Evolutionary conservation across 495 filamentous ascomycete genomes (phyloP).

Genomic region (Chaetomium tenue): DNA sequence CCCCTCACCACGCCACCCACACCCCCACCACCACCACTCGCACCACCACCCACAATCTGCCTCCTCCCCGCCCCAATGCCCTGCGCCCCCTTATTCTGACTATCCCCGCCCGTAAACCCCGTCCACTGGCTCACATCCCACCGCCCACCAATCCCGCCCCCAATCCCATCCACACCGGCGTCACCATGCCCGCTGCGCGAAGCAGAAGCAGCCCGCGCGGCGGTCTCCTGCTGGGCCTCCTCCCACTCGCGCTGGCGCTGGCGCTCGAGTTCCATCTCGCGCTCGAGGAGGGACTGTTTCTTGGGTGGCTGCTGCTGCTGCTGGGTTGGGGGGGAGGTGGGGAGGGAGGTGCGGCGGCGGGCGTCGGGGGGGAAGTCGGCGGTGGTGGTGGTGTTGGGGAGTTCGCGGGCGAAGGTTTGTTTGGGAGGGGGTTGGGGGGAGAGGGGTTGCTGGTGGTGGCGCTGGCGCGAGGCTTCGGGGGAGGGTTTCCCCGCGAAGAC

Average conservation of each 20-base stretch:
- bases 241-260: conserved; percentile 95
- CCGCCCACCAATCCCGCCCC: conserved; percentile 56
- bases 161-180: conserved; percentile 52
- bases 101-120: conserved; percentile 80
- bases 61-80: conserved; percentile 74
- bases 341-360: conserved; percentile 55
- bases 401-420: conserved; percentile 46
- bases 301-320: conserved; percentile 59
- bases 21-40: conserved; percentile 57
- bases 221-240: conserved; percentile 73
- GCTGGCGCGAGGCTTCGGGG: conserved; percentile 21
- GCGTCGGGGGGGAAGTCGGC: conserved; percentile 60
- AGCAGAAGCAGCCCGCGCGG: conserved; percentile 20
- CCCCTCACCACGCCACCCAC: conserved; percentile 73
- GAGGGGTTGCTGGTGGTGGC: conserved; percentile 23
- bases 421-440: conserved; percentile 36
- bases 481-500: conserved; percentile 34
- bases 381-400: conserved; percentile 53
- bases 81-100: conserved; percentile 67
- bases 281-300: conserved; percentile 75
- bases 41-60: conserved; percentile 60
- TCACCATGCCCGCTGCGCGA: conserved; percentile 29
- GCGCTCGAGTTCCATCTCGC: conserved; percentile 94
- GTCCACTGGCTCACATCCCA: conserved; percentile 89
- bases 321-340: conserved; percentile 69